Conservation (phyloP, 2,329 filamentous ascomycete genomes). For the Dothiorella sarmentorum region DNA sequence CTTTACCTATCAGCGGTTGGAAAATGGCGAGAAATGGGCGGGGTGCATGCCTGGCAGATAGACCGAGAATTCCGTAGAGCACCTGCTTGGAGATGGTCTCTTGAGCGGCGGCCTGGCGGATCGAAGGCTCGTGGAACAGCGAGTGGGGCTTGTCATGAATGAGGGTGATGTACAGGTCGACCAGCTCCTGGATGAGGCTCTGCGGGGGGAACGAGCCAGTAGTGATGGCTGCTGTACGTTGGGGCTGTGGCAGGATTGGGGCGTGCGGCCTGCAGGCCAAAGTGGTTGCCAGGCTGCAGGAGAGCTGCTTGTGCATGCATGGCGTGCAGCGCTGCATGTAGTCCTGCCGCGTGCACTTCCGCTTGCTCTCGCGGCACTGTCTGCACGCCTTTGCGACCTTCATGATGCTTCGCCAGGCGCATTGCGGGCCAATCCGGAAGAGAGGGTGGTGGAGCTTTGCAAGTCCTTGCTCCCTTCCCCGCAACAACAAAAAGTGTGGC, state of each 20-base stretch:
- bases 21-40: too few relatives aligned
- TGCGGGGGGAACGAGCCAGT: neutral
- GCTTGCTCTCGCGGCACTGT: slow-evolving; percentile 12
- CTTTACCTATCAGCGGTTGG: neutral
- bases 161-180: slow-evolving; percentile 34
- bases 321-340: neutral
- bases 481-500: neutral
- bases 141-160: slow-evolving; percentile 37
- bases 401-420: neutral
- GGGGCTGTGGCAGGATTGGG: neutral
- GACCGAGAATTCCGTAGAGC: neutral
- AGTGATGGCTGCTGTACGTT: neutral
- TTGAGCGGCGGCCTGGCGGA: neutral
- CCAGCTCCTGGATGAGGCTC: slow-evolving; percentile 17
- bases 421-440: neutral
- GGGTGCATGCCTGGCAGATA: slow-evolving; percentile 1
- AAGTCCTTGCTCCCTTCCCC: too few relatives aligned
- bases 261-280: neutral
- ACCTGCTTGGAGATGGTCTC: slow-evolving; percentile 3
- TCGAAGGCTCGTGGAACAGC: slow-evolving; percentile 31
- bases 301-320: neutral
- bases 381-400: slow-evolving; percentile 9
- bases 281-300: neutral
- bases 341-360: neutral
- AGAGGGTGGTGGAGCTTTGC: neutral